Conservation (phyloP, 768 basidiomycete genomes). For the Paxillus ammoniavirescens region DNA sequence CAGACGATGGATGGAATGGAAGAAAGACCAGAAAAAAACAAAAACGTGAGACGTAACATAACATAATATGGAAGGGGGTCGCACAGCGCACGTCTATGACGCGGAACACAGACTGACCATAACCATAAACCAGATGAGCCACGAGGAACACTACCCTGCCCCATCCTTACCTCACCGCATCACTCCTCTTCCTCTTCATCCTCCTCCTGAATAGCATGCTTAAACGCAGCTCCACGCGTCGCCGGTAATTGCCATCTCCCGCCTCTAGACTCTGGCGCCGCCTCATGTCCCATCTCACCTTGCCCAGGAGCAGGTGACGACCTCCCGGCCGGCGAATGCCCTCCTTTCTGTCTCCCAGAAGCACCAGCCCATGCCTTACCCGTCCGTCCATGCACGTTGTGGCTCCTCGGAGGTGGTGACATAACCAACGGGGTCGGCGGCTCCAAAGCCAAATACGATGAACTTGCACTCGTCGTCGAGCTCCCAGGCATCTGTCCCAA, state of each 20-base stretch:
- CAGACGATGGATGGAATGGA: slow-evolving; percentile 1
- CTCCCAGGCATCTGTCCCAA: slow-evolving; percentile 56
- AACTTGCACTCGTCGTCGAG: slow-evolving; percentile 25
- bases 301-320: slow-evolving; percentile 54
- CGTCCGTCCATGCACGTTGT: slow-evolving; percentile 38
- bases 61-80: slow-evolving; percentile 7
- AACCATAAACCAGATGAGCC: slow-evolving; percentile 5
- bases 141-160: slow-evolving; percentile 5
- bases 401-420: slow-evolving; percentile 52
- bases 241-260: slow-evolving; percentile 69
- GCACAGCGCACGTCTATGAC: slow-evolving; percentile 9
- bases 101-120: slow-evolving; percentile 11
- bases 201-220: slow-evolving; percentile 76
- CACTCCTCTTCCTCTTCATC: slow-evolving; percentile 81
- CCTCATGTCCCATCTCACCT: slow-evolving; percentile 45
- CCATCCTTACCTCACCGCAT: neutral
- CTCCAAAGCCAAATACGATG: slow-evolving; percentile 30
- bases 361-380: slow-evolving; percentile 28
- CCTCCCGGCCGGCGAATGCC: slow-evolving; percentile 61
- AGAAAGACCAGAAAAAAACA: neutral
- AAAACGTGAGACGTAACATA: neutral
- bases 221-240: slow-evolving; percentile 68
- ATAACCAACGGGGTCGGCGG: slow-evolving; percentile 39
- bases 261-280: slow-evolving; percentile 44
- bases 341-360: slow-evolving; percentile 42